Base-by-base conservation (phyloP, 225 moss, liverwort and hornwort species). In the Asterella californica region DNA sequence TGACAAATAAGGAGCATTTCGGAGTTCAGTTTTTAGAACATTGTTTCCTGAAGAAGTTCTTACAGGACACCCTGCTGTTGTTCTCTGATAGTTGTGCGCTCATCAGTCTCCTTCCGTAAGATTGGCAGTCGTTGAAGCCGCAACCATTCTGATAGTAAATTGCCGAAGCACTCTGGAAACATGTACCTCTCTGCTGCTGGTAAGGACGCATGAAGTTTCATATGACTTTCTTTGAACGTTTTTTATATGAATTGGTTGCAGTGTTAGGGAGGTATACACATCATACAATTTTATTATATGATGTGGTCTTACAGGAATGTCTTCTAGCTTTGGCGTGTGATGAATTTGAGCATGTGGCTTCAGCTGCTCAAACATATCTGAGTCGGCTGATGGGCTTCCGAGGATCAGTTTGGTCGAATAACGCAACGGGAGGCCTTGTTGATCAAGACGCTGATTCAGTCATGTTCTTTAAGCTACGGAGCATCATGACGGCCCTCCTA, bases 251-350 rank as follows among this genome's bases (percentile, higher is more conserved):
- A 12, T 0, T 24, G 0, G 32, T 65, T 65, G 11, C 65, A 65
- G 24, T 57, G 57, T 7, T 72, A 2, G 15, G 3, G 36, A 36
- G 10, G 2, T 67, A 6, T 15, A 36, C 42, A 42, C 42, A 42
- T 42, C 4, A 42, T 42, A 42, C n/a, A n/a, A n/a, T n/a, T n/a
- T n/a, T 45, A 63, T 17, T 47, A 27, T 34, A 38, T 47, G 12
- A 30, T 45, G 18, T 63, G 25, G n/a, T n/a, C n/a, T 79, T 22
- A 80, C 92, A 97, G 97, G 97, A 99, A 82, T 95, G 97, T 73
- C 87, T 95, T 54, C 78, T 99, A 86, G 94, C 94, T 60, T 88
- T 95, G 88, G 89, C 90, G 83, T 99, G 94, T 90, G 97, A 99
- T 88, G 97, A 95, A 49, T 91, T 92, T 93, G 84, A 91, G 67